Conservation (phyloP, 192 early-diverging fungal genomes). For the Tieghemiomyces parasiticus region DNA sequence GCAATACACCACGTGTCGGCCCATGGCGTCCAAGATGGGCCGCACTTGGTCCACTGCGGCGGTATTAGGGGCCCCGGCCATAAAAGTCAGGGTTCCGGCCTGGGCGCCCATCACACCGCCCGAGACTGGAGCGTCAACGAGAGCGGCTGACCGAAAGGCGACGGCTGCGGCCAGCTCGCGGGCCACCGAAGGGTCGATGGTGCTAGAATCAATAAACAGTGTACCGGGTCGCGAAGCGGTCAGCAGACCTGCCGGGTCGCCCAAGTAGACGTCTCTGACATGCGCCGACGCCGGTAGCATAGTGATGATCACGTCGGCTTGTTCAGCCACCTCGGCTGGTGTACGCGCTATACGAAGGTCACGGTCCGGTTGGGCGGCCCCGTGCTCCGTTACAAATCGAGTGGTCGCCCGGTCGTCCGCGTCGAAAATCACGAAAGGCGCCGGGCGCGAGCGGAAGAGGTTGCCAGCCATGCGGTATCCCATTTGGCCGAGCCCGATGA, state of each 20-base stretch:
- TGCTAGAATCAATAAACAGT: constrained; percentile 78
- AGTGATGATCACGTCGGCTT: constrained; percentile 65
- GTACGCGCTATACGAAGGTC: background rate
- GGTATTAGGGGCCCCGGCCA: constrained; percentile 63
- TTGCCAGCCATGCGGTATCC: constrained; percentile 89
- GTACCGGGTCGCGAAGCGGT: constrained; percentile 28
- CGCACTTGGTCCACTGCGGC: constrained; percentile 48
- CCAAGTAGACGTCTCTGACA: constrained; percentile 71
- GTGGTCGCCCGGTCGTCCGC: constrained; percentile 34
- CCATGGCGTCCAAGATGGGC: constrained; percentile 54
- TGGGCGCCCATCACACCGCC: constrained; percentile 85
- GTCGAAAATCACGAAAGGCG: constrained; percentile 61
- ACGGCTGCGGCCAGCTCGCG: constrained; percentile 49
- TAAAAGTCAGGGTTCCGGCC: constrained; percentile 87
- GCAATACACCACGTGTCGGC: constrained; percentile 78
- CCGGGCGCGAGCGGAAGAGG: constrained; percentile 37
- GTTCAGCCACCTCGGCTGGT: constrained; percentile 54
- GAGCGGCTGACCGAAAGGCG: constrained; percentile 39
- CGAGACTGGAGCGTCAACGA: constrained; percentile 87
- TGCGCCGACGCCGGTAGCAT: constrained; percentile 80
- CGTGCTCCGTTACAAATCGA: constrained; percentile 34
- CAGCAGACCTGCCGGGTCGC: constrained; percentile 44
- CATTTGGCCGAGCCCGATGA: constrained; percentile 89
- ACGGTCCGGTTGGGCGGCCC: constrained; percentile 24
- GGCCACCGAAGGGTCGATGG: constrained; percentile 74